These are phyloP conservation scores for Pezicula rhizophila DNA, from an alignment of 2,329 filamentous ascomycete species.

Conservation along the genomic window DNA sequence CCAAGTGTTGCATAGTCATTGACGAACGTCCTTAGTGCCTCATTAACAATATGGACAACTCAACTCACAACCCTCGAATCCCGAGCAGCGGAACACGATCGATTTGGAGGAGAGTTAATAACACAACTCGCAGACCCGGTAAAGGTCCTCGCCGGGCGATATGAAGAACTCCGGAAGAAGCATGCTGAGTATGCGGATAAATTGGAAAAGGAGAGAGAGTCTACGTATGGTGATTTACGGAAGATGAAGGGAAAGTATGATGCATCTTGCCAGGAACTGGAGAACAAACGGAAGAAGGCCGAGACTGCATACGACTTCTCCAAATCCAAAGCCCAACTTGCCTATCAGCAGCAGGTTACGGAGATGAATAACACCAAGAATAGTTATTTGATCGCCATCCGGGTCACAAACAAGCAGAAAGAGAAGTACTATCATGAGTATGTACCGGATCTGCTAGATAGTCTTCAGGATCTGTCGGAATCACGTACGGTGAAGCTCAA, in stretches of 20 bases:
- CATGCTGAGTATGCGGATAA: constrained; percentile 85
- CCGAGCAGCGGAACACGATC: constrained; percentile 82
- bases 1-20: background rate
- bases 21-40: constrained; percentile 54
- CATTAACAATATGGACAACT: constrained; percentile 92
- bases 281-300: constrained; percentile 88
- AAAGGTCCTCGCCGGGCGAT: constrained; percentile 65
- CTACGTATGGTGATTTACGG: constrained; percentile 74
- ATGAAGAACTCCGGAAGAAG: constrained; percentile 88
- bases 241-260: constrained; percentile 95
- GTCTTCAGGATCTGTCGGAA: constrained; percentile 88
- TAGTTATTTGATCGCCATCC: constrained; percentile 92
- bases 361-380: constrained; percentile 99
- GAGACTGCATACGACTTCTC: constrained; percentile 82
- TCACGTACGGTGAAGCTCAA: constrained; percentile 82
- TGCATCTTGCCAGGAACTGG: constrained; percentile 85
- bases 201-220: constrained; percentile 82
- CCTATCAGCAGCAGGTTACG: constrained; percentile 84
- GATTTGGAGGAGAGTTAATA: constrained; percentile 72
- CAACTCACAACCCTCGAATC: constrained; percentile 87
- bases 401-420: constrained; percentile 96
- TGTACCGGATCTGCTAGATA: constrained; percentile 86
- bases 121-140: constrained; percentile 80
- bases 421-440: constrained; percentile 97
- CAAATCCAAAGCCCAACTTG: constrained; percentile 83